These are phyloP conservation scores for Fusarium palustre DNA, from an alignment of 2,329 filamentous ascomycete species.

Conservation along the genomic window DNA sequence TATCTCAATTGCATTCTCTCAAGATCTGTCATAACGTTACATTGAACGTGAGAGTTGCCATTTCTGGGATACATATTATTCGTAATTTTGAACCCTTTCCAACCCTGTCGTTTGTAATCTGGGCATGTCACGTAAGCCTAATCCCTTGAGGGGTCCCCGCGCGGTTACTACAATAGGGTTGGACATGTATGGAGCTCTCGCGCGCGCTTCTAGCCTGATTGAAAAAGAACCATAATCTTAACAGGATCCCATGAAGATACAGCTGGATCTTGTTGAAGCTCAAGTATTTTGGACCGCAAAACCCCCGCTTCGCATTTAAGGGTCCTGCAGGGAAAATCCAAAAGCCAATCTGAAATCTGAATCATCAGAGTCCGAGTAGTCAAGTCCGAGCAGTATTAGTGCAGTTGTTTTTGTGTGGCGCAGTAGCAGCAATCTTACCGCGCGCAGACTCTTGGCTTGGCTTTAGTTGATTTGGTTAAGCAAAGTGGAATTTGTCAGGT, in stretches of 20 bases:
- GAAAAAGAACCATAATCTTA: neutral
- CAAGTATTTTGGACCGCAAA: neutral
- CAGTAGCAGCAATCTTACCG: constrained; percentile 2
- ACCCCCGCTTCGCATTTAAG: neutral
- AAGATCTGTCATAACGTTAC: neutral
- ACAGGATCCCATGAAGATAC: neutral
- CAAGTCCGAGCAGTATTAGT: neutral
- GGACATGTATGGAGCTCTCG: neutral
- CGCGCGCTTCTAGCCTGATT: neutral
- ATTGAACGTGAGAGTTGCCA: neutral
- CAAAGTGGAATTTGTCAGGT: neutral
- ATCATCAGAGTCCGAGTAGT: neutral
- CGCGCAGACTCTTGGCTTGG: neutral
- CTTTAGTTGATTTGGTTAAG: neutral
- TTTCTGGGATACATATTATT: neutral
- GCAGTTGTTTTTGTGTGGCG: constrained; percentile 2
- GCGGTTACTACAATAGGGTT: neutral
- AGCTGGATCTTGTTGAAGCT: neutral
- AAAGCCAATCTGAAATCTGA: neutral
- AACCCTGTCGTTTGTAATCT: neutral
- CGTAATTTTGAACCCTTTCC: neutral
- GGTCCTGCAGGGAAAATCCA: neutral
- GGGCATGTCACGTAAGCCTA: neutral
- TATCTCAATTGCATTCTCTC: neutral
- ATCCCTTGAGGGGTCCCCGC: constrained; percentile 3